Percentiles rank a stretch among this genome's conserved stretches.
Conservation (phyloP, 2,329 filamentous ascomycete species). For the Coniochaeta ligniaria region DNA sequence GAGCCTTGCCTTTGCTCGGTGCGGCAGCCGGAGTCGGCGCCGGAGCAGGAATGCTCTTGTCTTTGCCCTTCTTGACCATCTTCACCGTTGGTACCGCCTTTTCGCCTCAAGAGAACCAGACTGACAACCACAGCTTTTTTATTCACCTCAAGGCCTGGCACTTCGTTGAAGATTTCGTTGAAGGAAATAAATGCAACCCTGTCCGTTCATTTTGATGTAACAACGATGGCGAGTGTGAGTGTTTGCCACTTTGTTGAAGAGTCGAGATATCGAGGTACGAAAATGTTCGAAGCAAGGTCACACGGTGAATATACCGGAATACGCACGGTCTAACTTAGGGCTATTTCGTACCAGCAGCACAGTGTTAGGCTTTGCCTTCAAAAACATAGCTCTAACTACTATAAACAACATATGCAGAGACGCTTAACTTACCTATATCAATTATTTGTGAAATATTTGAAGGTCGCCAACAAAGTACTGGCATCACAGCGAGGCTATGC, state of each 20-base stretch:
- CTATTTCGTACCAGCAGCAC: not conserved
- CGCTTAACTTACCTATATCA: too few species aligned
- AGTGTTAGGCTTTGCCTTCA: not conserved
- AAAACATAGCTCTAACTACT: too few species aligned
- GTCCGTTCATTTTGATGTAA: not conserved
- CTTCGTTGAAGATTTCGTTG: not conserved
- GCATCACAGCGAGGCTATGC: too few species aligned
- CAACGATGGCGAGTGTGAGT: not conserved
- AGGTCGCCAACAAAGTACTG: too few species aligned
- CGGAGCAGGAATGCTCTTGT: conserved; percentile 33
- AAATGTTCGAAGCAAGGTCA: not conserved
- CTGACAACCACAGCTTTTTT: not conserved
- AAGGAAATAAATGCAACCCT: not conserved
- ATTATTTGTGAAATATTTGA: too few species aligned
- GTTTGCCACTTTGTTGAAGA: not conserved
- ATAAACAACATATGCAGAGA: too few species aligned
- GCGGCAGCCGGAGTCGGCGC: conserved; percentile 16
- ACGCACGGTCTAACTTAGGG: not conserved
- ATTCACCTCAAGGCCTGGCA: not conserved
- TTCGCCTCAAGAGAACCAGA: not conserved
- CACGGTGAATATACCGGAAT: not conserved
- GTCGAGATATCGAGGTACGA: not conserved
- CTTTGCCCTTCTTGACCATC: conserved; percentile 49
- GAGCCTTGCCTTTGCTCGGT: conserved; percentile 16
- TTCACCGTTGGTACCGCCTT: conserved; percentile 1